These are phyloP conservation scores for Xylaria sp. DNA, from an alignment of 2,329 filamentous ascomycete species.

Conservation along the genomic window DNA sequence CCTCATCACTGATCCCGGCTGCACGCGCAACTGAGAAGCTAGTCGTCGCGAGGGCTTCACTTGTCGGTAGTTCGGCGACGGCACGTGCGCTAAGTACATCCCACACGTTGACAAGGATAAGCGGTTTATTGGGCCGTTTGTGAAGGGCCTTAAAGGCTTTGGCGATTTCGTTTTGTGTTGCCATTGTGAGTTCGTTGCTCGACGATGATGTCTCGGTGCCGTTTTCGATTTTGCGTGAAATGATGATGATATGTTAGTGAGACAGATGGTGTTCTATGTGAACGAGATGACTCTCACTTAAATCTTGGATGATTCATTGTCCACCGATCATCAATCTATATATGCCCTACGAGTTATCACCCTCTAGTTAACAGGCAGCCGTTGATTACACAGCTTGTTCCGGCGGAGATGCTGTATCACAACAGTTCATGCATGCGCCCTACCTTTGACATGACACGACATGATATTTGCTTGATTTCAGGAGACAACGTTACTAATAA, in stretches of 20 bases:
- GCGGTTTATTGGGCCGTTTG: constrained; percentile 50
- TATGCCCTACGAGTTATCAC: neutral
- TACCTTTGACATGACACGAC: constrained; percentile 16
- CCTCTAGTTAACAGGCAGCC: neutral
- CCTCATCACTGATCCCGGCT: constrained; percentile 52
- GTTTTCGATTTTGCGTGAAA: no score
- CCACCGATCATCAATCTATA: constrained; percentile 6
- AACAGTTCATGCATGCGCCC: neutral
- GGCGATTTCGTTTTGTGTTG: constrained; percentile 20
- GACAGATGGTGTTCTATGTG: neutral
- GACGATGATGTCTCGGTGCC: neutral
- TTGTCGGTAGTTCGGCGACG: constrained; percentile 51
- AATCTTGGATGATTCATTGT: neutral
- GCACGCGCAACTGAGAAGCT: constrained; percentile 55
- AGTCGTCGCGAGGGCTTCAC: constrained; percentile 54
- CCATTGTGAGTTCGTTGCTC: constrained; percentile 12
- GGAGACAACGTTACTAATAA: neutral
- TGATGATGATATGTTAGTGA: neutral
- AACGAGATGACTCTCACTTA: neutral
- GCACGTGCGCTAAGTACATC: constrained; percentile 56
- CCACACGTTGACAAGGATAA: constrained; percentile 61
- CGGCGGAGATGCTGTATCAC: constrained; percentile 11
- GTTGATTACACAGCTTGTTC: constrained; percentile 16
- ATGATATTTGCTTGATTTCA: constrained; percentile 1
- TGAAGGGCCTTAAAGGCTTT: constrained; percentile 27